phyloP scores from a whole-genome alignment of 768 basidiomycete species.

The Rhizopogon sp. region DNA sequence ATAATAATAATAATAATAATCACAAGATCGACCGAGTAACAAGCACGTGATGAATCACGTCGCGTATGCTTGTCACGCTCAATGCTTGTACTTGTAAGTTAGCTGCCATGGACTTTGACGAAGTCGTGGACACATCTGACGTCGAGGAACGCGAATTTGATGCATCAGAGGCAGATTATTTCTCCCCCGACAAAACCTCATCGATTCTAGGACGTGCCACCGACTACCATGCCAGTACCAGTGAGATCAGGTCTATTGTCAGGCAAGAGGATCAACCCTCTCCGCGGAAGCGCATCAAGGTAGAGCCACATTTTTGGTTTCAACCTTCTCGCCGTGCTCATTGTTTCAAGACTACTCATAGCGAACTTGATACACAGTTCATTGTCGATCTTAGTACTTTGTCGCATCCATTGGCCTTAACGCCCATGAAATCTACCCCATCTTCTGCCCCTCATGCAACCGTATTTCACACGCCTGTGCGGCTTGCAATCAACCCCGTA shows the following conservation, averaged over 20 bases:
- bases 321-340: constrained; percentile 5
- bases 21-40: too few relatives aligned
- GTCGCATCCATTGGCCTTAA: not conserved
- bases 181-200: not conserved
- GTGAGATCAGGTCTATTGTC: constrained; percentile 3
- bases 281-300: constrained; percentile 36
- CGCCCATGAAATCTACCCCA: not conserved
- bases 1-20: too few relatives aligned
- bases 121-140: constrained; percentile 61
- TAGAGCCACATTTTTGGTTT: constrained; percentile 5
- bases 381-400: not conserved
- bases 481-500: not conserved
- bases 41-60: too few relatives aligned
- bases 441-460: not conserved
- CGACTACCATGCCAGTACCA: not conserved
- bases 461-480: not conserved
- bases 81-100: too few relatives aligned
- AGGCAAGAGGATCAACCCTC: constrained; percentile 13
- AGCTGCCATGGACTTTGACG: constrained; percentile 30
- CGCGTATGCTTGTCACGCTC: too few relatives aligned
- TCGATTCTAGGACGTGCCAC: not conserved
- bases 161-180: constrained; percentile 9
- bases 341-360: constrained; percentile 15
- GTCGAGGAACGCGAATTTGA: constrained; percentile 50
- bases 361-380: not conserved